Conservation (phyloP, 768 basidiomycete genomes). For the Leccinum rimulosum region DNA sequence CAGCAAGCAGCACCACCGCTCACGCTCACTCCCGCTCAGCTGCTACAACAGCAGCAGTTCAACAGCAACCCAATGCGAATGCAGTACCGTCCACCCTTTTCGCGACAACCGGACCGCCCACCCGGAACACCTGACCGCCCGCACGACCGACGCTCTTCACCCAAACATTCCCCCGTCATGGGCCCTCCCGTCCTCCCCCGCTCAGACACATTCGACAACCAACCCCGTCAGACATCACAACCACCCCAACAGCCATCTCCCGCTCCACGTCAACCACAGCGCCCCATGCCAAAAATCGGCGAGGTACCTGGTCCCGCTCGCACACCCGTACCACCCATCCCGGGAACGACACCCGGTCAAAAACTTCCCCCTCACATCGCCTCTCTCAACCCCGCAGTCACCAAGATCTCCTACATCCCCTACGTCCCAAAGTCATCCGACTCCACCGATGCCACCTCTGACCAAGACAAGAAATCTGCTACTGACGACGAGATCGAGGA, state of each 20-base stretch:
- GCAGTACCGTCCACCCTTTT: constrained; percentile 19
- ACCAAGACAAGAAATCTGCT: constrained; percentile 26
- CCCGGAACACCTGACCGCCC: constrained; percentile 11
- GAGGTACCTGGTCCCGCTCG: constrained; percentile 7
- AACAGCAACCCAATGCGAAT: constrained; percentile 2
- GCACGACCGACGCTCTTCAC: constrained; percentile 21
- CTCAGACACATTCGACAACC: constrained; percentile 13
- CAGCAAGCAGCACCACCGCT: constrained; percentile 12
- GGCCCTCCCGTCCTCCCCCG: constrained; percentile 4
- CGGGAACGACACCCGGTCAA: constrained; percentile 28
- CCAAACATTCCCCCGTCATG: constrained; percentile 22
- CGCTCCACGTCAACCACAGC: constrained; percentile 15
- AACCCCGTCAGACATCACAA: constrained; percentile 23
- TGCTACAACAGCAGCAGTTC: constrained; percentile 35
- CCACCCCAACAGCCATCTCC: constrained; percentile 31
- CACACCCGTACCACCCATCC: constrained; percentile 19
- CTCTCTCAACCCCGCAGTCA: constrained; percentile 32
- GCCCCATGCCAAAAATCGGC: constrained; percentile 17
- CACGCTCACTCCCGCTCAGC: constrained; percentile 36
- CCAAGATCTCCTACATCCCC: constrained; percentile 30
- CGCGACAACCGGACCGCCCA: constrained; percentile 26
- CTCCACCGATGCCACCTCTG: constrained; percentile 14
- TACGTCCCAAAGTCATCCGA: constrained; percentile 19
- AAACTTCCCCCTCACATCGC: constrained; percentile 34
- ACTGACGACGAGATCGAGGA: constrained; percentile 22